Conservation (phyloP, 2,329 filamentous ascomycete genomes). For the Neofusicoccum kwambonambiense region DNA sequence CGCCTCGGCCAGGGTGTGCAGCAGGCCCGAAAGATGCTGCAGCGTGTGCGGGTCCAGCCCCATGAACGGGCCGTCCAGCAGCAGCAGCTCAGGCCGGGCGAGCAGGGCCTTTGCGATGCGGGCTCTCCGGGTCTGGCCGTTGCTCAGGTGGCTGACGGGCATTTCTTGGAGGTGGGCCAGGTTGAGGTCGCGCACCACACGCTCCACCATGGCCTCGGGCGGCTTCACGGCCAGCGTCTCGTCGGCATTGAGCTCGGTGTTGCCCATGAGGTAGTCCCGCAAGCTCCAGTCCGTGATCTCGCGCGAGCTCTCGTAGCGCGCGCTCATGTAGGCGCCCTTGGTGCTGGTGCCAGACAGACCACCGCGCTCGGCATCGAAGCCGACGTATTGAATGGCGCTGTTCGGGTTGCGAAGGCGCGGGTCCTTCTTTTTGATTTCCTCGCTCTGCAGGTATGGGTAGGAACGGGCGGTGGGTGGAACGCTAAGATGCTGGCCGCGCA, state of each 20-base stretch:
- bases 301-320: constrained; percentile 82
- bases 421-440: constrained; percentile 55
- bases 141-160: constrained; percentile 86
- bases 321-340: constrained; percentile 70
- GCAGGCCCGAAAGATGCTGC: constrained; percentile 66
- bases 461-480: constrained; percentile 72
- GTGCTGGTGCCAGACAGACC: constrained; percentile 54
- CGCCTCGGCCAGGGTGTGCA: constrained; percentile 65
- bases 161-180: constrained; percentile 70
- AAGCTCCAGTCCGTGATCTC: constrained; percentile 88
- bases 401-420: constrained; percentile 57
- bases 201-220: constrained; percentile 40
- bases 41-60: constrained; percentile 86
- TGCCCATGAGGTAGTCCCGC: constrained; percentile 74
- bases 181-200: constrained; percentile 68
- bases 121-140: constrained; percentile 85
- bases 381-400: constrained; percentile 81
- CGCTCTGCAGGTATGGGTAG: constrained; percentile 73
- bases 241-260: constrained; percentile 77
- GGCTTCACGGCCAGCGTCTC: constrained; percentile 32
- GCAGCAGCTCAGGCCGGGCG: constrained; percentile 72
- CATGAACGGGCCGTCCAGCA: constrained; percentile 95
- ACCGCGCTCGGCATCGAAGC: constrained; percentile 74
- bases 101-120: constrained; percentile 86
- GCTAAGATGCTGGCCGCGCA: constrained; percentile 73